Percentiles rank a stretch among this genome's conserved stretches.
Conservation (phyloP, 31 red algal species). For the Odonthalia washingtoniensis region DNA sequence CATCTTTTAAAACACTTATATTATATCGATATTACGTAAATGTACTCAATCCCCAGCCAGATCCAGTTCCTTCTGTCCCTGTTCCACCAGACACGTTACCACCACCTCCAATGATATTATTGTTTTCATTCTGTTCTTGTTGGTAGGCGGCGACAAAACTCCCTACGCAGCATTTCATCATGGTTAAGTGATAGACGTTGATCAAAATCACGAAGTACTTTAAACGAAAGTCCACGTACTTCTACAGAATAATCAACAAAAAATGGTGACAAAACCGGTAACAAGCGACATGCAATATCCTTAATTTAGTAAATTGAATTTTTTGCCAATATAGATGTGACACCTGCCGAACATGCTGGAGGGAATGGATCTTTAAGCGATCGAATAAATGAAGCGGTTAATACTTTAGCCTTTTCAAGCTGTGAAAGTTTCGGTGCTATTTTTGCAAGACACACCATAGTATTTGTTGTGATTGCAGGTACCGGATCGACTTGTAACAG, state of each 20-base stretch:
- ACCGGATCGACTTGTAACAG: conserved; percentile 91
- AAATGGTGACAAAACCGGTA: conserved; percentile 70
- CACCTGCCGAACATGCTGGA: conserved; percentile 85
- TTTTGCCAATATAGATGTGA: conserved; percentile 75
- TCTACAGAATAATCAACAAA: conserved; percentile 79
- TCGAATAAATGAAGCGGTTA: conserved; percentile 88
- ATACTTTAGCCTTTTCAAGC: conserved; percentile 78
- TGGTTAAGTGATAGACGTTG: conserved; percentile 48
- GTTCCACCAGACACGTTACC: not conserved
- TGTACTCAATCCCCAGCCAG: conserved; percentile 72
- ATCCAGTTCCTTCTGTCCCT: not conserved
- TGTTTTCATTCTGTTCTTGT: not conserved
- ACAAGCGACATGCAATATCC: conserved; percentile 76
- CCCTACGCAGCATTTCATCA: conserved; percentile 51
- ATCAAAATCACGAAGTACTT: conserved; percentile 63
- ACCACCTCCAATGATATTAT: not conserved
- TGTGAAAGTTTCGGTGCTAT: conserved; percentile 63
- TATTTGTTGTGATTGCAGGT: conserved; percentile 97
- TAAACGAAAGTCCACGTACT: conserved; percentile 76
- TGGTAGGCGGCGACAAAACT: too few species aligned
- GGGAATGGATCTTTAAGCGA: conserved; percentile 94
- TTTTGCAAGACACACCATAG: conserved; percentile 94
- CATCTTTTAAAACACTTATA: too few species aligned
- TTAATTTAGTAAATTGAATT: conserved; percentile 58
- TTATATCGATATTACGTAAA: too few species aligned